A percentile compares a stretch with the other conserved stretches of the same genome.
Evolutionary conservation across 257 asterid genomes (phyloP).

Genomic region (Perilla frutescens): DNA sequence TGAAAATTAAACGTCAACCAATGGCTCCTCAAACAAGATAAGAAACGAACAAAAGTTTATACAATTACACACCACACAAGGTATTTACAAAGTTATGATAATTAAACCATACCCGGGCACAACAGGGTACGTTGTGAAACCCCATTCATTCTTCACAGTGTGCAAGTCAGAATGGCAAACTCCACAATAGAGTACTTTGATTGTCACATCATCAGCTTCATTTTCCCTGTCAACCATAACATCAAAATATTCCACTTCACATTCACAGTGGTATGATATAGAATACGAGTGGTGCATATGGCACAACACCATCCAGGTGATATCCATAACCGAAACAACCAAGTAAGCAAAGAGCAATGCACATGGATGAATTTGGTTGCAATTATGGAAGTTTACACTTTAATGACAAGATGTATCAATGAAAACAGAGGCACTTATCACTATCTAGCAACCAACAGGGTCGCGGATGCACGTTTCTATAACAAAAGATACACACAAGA

Average conservation of each 20-base stretch:
- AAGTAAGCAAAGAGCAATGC: neutral
- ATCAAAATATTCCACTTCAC: neutral
- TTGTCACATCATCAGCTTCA: constrained; percentile 46
- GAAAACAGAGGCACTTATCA: neutral
- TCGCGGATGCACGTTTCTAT: neutral
- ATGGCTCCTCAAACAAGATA: neutral
- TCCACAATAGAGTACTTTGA: constrained; percentile 54
- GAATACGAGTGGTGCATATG: neutral
- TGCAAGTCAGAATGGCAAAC: constrained; percentile 56
- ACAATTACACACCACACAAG: neutral
- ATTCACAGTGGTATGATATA: neutral
- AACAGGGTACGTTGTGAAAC: constrained; percentile 46
- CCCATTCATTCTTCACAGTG: constrained; percentile 51
- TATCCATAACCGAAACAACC: neutral
- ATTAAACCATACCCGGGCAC: constrained; percentile 51
- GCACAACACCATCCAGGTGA: neutral
- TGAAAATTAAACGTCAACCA: neutral
- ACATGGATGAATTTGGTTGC: neutral
- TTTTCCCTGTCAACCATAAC: constrained; percentile 41
- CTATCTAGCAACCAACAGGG: neutral
- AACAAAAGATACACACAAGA: neutral
- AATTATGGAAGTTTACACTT: neutral
- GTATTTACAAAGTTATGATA: neutral
- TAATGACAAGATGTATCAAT: neutral
- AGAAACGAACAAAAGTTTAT: neutral